A percentile compares a stretch with the other conserved stretches of the same genome.
Evolutionary conservation across 805 yeast species (phyloP).

Genomic region (Citeromyces matritensis): DNA sequence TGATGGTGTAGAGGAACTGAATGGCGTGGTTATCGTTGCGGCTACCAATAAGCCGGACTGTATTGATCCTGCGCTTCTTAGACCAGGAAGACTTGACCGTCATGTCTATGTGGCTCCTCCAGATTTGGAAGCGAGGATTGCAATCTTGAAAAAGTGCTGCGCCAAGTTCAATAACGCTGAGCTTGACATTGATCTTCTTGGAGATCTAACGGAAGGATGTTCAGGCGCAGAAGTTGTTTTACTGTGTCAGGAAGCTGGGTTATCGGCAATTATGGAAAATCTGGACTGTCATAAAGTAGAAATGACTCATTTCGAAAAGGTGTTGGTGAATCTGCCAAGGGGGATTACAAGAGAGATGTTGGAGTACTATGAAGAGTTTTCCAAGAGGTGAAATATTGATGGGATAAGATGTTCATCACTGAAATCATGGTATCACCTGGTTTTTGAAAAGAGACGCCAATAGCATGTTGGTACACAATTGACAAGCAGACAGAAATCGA

Average conservation of each 20-base stretch:
- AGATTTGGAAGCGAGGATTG: constrained; percentile 62
- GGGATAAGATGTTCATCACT: too few relatives aligned
- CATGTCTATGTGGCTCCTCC: constrained; percentile 92
- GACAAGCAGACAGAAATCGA: too few relatives aligned
- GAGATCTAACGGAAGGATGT: constrained; percentile 68
- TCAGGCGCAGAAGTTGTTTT: constrained; percentile 95
- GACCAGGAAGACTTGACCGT: constrained; percentile 94
- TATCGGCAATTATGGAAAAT: constrained; percentile 83
- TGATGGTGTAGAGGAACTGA: constrained; percentile 92
- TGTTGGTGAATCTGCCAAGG: constrained; percentile 49
- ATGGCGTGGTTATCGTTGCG: constrained; percentile 87
- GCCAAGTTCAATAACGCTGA: constrained; percentile 39
- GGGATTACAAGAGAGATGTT: constrained; percentile 84
- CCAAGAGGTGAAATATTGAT: constrained; percentile 10
- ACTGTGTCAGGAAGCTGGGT: constrained; percentile 89
- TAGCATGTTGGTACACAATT: too few relatives aligned
- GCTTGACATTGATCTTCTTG: constrained; percentile 36
- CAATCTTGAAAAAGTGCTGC: constrained; percentile 62
- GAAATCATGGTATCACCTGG: too few relatives aligned
- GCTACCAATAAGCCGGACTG: constrained; percentile 94
- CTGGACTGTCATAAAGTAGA: constrained; percentile 34
- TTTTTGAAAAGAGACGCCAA: too few relatives aligned
- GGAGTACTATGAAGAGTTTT: constrained; percentile 50
- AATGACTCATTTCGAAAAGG: constrained; percentile 58
- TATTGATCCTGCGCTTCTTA: constrained; percentile 80